Evolutionary conservation across 108 stramenopile genomes (phyloP), one percentile per base, ranked within the genome.

Genomic region (Cyclotella atomus): DNA sequence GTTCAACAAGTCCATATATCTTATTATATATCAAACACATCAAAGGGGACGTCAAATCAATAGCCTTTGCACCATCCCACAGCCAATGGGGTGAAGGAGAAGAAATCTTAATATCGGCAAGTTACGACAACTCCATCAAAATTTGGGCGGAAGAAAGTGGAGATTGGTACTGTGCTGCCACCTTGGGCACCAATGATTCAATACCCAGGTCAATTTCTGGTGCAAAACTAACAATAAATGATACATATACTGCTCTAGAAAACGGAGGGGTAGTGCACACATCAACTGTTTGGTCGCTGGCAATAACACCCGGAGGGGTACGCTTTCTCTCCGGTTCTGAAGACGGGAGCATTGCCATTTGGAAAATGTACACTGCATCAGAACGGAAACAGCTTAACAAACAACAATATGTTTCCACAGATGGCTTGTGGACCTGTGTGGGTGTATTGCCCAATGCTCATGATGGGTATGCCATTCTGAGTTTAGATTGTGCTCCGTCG

Each of bases 121-220:
- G 88, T 45, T 99, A 99, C 72, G 99, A 99, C 72, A 88, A 97
- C 68, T 97, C 95, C 8, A 85, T 97, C 27, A 81, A 83, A 65
- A 74, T 96, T 5, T 99, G 99, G 99, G 96, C 93, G 0, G 94
- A 95, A 73, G 97, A 97, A 66, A 88, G 81, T 10, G 97, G 97
- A 12, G 99, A 99, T 73, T 99, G 98, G 98, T 95, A 87, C 62
- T 95, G 94, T 74, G 93, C 91, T 21, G 59, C 87, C 14, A 89
- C 92, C 0, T 59, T 98, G 29, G 62, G 75, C 23, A 30, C 41
- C 9, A 53, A n/a, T n/a, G n/a, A 49, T 66, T 38, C 66, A 25
- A 41, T 41, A 43, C 60, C 60, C 20, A 8, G 20, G 24, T 61
- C 60, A 21, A 36, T 41, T 32, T 9, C 35, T 7, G 14, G 19